Percentiles rank a stretch among this genome's conserved stretches.
These are phyloP conservation scores for Rhododendron simsii DNA, from an alignment of 148 eudicot genomes.

Conservation along the genomic window DNA sequence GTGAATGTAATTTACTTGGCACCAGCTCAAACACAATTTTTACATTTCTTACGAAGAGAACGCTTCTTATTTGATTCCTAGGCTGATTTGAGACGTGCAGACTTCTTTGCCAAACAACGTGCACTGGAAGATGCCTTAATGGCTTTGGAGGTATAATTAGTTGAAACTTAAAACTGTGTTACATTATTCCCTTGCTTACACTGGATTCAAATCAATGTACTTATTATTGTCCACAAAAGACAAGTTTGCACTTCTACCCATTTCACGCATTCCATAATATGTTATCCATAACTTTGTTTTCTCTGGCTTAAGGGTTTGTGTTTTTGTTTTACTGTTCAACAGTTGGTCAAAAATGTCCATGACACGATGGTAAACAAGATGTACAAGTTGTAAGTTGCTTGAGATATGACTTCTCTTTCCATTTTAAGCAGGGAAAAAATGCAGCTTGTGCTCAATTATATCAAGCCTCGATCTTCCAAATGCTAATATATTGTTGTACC, in stretches of 20 bases:
- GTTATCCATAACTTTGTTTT: neutral
- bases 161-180: neutral
- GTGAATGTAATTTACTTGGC: neutral
- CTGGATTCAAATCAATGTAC: neutral
- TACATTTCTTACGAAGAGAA: neutral
- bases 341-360: conserved; percentile 81
- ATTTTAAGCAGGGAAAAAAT: neutral
- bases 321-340: conserved; percentile 25
- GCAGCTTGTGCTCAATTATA: neutral
- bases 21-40: neutral
- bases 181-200: neutral
- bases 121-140: conserved; percentile 89
- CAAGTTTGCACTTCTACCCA: neutral
- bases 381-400: conserved; percentile 61
- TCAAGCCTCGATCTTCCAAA: conserved; percentile 9
- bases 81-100: conserved; percentile 96
- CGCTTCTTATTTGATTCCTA: conserved; percentile 21
- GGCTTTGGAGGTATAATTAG: conserved; percentile 74
- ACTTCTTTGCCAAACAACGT: conserved; percentile 77
- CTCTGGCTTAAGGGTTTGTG: neutral
- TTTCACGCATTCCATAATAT: neutral
- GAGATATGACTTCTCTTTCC: neutral
- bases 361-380: conserved; percentile 80
- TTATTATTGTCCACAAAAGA: neutral
- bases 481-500: conserved; percentile 7